Percentiles rank a stretch among this genome's conserved stretches.
Evolutionary conservation across 768 basidiomycete genomes (phyloP).

Genomic region (Leucocoprinus sp.): DNA sequence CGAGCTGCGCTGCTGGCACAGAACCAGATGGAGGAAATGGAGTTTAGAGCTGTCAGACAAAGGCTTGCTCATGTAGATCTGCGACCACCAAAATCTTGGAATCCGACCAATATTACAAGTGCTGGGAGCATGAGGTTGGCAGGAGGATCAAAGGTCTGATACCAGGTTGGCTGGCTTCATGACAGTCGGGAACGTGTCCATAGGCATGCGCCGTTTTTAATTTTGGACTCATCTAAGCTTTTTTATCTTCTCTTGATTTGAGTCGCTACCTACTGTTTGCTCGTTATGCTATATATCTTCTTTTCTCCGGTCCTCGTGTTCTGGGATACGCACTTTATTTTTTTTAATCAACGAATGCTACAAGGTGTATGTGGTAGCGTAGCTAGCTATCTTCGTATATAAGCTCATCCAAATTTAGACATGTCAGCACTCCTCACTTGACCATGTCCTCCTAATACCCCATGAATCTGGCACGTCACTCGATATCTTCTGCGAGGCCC

Average conservation of each 20-base stretch:
- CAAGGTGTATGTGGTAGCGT: constrained; percentile 11
- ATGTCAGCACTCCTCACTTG: neutral
- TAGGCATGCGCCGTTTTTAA: neutral
- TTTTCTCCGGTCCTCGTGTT: neutral
- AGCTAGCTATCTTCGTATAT: constrained; percentile 4
- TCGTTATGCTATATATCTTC: neutral
- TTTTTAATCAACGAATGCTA: constrained; percentile 7
- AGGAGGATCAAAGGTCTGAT: constrained; percentile 6
- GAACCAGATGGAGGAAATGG: constrained; percentile 70
- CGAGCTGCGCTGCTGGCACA: constrained; percentile 73
- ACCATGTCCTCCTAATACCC: constrained; percentile 14
- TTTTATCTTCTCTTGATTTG: constrained; percentile 4
- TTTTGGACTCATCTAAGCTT: constrained; percentile 2
- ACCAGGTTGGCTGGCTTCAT: neutral
- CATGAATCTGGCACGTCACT: constrained; percentile 86
- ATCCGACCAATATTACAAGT: constrained; percentile 39
- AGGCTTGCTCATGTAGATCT: constrained; percentile 69
- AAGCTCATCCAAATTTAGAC: constrained; percentile 5
- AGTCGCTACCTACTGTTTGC: neutral
- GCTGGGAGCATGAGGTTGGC: constrained; percentile 11
- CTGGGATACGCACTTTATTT: constrained; percentile 12
- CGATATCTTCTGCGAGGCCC: constrained; percentile 69
- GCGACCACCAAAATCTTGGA: constrained; percentile 73
- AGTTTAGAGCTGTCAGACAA: constrained; percentile 75
- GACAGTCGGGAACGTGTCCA: neutral